phyloP scores from a whole-genome alignment of 2,329 filamentous ascomycete species.

The Tolypocladium ovalisporum region DNA sequence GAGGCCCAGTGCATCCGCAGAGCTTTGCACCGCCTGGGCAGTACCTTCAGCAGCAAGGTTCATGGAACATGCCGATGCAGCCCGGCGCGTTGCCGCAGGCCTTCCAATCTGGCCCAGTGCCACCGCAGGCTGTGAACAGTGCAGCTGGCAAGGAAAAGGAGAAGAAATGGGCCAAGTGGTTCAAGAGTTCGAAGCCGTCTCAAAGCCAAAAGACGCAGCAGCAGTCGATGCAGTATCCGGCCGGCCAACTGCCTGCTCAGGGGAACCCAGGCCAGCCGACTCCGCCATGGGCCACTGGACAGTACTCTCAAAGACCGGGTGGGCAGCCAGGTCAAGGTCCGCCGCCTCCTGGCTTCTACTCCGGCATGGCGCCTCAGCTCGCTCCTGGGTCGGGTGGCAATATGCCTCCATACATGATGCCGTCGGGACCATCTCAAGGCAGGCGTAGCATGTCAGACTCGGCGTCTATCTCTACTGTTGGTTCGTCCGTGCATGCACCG shows the following conservation, averaged over 20 bases:
- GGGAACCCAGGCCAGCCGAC: background rate
- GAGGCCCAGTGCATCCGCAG: background rate
- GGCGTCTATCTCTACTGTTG: background rate
- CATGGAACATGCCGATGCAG: background rate
- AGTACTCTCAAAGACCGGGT: background rate
- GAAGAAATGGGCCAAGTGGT: constrained; percentile 18
- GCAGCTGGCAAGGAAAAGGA: constrained; percentile 10
- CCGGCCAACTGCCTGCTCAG: background rate
- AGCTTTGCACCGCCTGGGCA: background rate
- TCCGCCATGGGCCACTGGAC: constrained; percentile 1
- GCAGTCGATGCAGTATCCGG: background rate
- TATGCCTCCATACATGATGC: constrained; percentile 1
- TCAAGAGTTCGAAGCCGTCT: constrained; percentile 12
- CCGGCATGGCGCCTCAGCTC: background rate
- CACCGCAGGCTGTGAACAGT: background rate
- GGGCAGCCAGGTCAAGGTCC: constrained; percentile 4
- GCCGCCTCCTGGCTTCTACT: background rate
- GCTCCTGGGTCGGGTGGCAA: background rate
- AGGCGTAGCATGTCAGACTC: constrained; percentile 1
- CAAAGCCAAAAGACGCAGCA: constrained; percentile 1
- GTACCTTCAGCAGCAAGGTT: background rate
- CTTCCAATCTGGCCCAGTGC: background rate
- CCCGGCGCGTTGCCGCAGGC: background rate
- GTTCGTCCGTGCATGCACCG: background rate
- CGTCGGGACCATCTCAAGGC: background rate